Evolutionary conservation across 345 rosid species (phyloP).

Genomic region (Hypericum androsaemum): DNA sequence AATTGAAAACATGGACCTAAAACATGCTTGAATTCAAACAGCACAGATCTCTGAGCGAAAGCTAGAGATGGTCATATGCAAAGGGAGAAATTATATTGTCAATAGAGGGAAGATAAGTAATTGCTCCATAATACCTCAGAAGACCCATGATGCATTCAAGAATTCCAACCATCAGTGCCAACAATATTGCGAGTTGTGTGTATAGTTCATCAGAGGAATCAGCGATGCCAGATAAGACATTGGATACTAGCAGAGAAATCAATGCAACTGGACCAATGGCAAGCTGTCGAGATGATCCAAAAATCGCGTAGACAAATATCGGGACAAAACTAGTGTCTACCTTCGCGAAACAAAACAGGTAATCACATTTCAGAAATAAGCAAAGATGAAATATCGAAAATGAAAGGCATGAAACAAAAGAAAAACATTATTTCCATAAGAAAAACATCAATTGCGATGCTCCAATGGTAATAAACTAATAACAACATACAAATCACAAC

Average conservation of each 20-base stretch:
- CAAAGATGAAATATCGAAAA: background rate
- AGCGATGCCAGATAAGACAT: conserved; percentile 57
- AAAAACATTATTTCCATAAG: too few relatives aligned
- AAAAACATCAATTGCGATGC: too few relatives aligned
- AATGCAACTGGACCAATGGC: conserved; percentile 99
- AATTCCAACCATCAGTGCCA: conserved; percentile 91
- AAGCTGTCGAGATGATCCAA: conserved; percentile 96
- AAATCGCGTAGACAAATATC: conserved; percentile 70
- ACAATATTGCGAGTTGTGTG: conserved; percentile 83
- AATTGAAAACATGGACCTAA: background rate
- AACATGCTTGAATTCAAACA: too few relatives aligned
- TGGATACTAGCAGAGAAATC: conserved; percentile 95
- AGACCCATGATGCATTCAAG: conserved; percentile 88
- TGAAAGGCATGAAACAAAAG: too few relatives aligned
- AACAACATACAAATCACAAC: too few relatives aligned
- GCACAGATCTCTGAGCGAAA: too few relatives aligned
- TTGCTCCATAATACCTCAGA: conserved; percentile 48
- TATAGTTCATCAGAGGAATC: conserved; percentile 61
- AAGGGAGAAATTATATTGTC: background rate
- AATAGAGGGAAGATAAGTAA: background rate
- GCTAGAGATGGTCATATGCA: background rate
- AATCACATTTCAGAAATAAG: conserved; percentile 4
- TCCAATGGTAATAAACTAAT: too few relatives aligned
- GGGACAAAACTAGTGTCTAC: conserved; percentile 93
- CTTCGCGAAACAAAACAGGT: conserved; percentile 20